A percentile compares a stretch with the other conserved stretches of the same genome.
phyloP scores from a whole-genome alignment of 495 filamentous ascomycete species.

The Penicillium antarcticum region DNA sequence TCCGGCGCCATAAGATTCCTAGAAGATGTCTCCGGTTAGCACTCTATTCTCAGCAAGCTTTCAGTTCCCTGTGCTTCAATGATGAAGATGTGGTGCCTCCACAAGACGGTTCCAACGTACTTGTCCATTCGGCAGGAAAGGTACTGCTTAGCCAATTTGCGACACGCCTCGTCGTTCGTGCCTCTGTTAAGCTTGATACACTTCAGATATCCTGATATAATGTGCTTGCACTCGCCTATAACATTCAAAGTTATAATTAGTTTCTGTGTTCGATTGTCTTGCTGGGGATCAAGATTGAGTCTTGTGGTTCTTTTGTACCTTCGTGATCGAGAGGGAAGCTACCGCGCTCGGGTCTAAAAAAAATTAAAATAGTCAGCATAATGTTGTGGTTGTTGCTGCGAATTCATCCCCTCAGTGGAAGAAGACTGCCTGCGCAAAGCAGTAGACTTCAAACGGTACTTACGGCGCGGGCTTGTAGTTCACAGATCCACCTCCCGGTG shows the following conservation, averaged over 20 bases:
- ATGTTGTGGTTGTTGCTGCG: neutral
- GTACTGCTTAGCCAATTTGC: constrained; percentile 81
- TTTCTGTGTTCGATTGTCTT: neutral
- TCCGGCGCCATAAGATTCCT: constrained; percentile 96
- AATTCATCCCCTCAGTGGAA: neutral
- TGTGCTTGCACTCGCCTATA: constrained; percentile 89
- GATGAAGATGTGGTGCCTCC: too few relatives aligned
- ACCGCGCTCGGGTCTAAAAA: constrained; percentile 78
- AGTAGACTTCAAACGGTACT: constrained; percentile 27
- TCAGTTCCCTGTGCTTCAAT: neutral
- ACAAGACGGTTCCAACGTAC: constrained; percentile 48
- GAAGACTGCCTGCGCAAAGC: neutral
- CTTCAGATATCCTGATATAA: constrained; percentile 77
- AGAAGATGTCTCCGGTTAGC: constrained; percentile 1
- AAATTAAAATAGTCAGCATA: neutral
- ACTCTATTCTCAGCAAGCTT: neutral
- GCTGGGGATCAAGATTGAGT: too few relatives aligned
- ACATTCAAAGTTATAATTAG: constrained; percentile 11
- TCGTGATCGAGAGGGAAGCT: constrained; percentile 97
- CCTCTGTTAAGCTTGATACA: constrained; percentile 81
- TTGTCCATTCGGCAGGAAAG: constrained; percentile 90
- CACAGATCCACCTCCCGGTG: constrained; percentile 67
- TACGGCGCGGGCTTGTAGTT: constrained; percentile 75
- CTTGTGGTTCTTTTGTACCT: constrained; percentile 48
- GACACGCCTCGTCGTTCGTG: constrained; percentile 81